Conservation (phyloP, 495 filamentous ascomycete genomes). For the Aspergillus avenaceus region DNA sequence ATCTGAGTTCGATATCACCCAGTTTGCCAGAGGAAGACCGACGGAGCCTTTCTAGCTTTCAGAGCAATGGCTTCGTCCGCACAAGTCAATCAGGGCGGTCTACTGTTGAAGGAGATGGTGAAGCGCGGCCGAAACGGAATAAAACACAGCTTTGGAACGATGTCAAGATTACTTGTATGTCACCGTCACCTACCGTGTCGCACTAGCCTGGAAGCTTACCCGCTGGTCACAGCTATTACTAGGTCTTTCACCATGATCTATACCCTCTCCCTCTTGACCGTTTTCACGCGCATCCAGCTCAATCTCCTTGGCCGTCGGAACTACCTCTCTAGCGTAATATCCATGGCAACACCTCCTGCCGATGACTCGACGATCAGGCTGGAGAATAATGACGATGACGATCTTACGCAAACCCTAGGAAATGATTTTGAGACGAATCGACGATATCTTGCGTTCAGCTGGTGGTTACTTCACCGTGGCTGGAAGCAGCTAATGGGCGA, state of each 20-base stretch:
- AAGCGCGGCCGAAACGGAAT: conserved; percentile 60
- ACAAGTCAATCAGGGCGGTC: conserved; percentile 67
- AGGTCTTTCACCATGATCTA: conserved; percentile 89
- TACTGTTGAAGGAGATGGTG: conserved; percentile 28
- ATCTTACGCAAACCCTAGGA: conserved; percentile 72
- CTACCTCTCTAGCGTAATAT: conserved; percentile 92
- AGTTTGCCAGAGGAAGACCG: conserved; percentile 83
- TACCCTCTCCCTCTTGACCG: conserved; percentile 78
- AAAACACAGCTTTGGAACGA: conserved; percentile 97
- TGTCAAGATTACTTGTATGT: conserved; percentile 88
- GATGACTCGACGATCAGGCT: conserved; percentile 69
- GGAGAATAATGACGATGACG: conserved; percentile 83
- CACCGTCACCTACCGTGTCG: not conserved
- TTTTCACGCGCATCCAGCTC: conserved; percentile 93
- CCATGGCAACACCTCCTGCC: conserved; percentile 63
- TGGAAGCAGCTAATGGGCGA: conserved; percentile 76
- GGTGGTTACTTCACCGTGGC: conserved; percentile 94
- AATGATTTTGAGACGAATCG: conserved; percentile 93
- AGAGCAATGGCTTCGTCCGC: conserved; percentile 75
- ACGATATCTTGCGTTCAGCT: conserved; percentile 91
- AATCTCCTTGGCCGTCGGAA: conserved; percentile 93
- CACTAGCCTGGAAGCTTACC: not conserved
- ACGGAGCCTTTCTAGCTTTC: conserved; percentile 68
- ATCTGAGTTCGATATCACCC: conserved; percentile 65
- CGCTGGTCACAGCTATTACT: conserved; percentile 65